Evolutionary conservation across 1,284 basidiomycete genomes (phyloP).

Genomic region (Schizophyllum amplum): DNA sequence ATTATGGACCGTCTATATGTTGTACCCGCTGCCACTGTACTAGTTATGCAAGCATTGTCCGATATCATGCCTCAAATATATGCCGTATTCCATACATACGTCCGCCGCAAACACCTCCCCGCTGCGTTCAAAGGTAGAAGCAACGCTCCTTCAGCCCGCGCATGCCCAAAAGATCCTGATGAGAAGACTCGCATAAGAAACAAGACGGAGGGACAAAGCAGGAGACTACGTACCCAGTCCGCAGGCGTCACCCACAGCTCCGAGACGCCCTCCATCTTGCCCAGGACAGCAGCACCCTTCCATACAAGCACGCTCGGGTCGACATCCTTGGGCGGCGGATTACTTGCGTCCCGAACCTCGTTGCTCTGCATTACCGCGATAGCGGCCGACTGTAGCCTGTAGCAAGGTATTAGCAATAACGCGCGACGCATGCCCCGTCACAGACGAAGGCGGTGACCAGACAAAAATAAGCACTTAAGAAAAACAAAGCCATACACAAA

Average conservation of each 20-base stretch:
- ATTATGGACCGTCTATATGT: too few relatives aligned
- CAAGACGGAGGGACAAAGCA: slow-evolving; percentile 8
- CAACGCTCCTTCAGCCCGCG: slow-evolving; percentile 74
- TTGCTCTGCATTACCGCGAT: slow-evolving; percentile 69
- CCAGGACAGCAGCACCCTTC: slow-evolving; percentile 94
- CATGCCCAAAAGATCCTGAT: slow-evolving; percentile 71
- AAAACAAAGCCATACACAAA: slow-evolving; percentile 2
- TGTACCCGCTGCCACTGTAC: too few relatives aligned
- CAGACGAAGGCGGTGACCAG: slow-evolving; percentile 4
- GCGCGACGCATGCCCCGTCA: too few relatives aligned
- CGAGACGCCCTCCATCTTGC: slow-evolving; percentile 81
- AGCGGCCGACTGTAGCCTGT: slow-evolving; percentile 76
- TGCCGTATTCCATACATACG: too few relatives aligned
- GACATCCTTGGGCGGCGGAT: slow-evolving; percentile 88
- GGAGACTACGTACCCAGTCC: slow-evolving; percentile 67
- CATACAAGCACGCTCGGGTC: slow-evolving; percentile 87
- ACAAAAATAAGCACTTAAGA: slow-evolving; percentile 8
- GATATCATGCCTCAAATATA: too few relatives aligned
- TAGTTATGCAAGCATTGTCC: too few relatives aligned
- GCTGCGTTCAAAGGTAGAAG: slow-evolving; percentile 66
- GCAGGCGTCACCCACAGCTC: slow-evolving; percentile 85
- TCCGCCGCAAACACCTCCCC: too few relatives aligned
- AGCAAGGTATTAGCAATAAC: slow-evolving; percentile 8
- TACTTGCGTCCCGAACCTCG: slow-evolving; percentile 70
- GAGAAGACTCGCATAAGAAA: slow-evolving; percentile 7